Conservation (phyloP, 169 alveolate genomes). For the Plasmodium relictum region DNA sequence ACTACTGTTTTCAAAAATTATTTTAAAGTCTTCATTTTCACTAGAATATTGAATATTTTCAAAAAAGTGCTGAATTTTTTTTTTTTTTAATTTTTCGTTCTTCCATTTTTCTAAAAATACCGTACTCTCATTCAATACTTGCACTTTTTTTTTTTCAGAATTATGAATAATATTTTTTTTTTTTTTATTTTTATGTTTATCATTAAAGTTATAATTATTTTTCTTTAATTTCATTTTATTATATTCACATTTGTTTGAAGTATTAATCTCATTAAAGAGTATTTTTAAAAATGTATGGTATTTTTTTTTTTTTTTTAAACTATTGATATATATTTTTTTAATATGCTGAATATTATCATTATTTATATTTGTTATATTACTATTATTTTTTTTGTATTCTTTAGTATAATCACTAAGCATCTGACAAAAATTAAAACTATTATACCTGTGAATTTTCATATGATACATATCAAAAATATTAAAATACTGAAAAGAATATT, state of each 20-base stretch:
- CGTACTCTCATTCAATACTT: neutral
- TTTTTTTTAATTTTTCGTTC: constrained; percentile 21
- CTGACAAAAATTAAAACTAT: too few relatives aligned
- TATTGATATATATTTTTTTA: too few relatives aligned
- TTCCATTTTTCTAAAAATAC: constrained; percentile 1
- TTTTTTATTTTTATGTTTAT: neutral
- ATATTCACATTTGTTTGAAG: too few relatives aligned
- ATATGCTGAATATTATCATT: too few relatives aligned
- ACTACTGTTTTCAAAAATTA: constrained; percentile 27
- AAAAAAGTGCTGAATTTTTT: constrained; percentile 13
- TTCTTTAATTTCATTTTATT: neutral
- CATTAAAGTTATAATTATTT: neutral
- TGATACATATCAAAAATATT: neutral
- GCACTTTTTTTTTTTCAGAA: constrained; percentile 3
- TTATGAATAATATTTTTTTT: neutral
- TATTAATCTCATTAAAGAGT: too few relatives aligned
- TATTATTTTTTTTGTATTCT: too few relatives aligned
- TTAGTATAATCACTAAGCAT: too few relatives aligned
- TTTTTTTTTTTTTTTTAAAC: too few relatives aligned
- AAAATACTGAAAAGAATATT: neutral
- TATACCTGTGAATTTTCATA: neutral
- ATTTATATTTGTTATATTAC: too few relatives aligned
- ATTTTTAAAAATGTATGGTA: too few relatives aligned
- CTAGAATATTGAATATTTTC: constrained; percentile 42
- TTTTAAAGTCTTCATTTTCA: constrained; percentile 48